Conservation (phyloP, 2,329 filamentous ascomycete genomes). For the Botrytis byssoidea region DNA sequence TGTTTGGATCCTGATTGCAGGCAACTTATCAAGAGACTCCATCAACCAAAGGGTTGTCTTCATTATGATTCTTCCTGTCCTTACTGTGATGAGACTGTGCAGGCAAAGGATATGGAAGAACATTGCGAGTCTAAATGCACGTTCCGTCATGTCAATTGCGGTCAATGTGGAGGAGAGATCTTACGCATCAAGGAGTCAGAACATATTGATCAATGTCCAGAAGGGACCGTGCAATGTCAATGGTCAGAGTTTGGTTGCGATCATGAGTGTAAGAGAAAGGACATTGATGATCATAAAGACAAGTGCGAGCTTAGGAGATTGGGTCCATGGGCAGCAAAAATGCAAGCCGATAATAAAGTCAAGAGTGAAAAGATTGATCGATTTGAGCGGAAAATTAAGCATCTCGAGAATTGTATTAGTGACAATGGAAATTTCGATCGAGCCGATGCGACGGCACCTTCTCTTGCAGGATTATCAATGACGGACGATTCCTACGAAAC, state of each 20-base stretch:
- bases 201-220: conserved; percentile 47
- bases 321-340: conserved; percentile 48
- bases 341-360: conserved; percentile 46
- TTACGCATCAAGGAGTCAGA: conserved; percentile 31
- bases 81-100: conserved; percentile 49
- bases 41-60: conserved; percentile 52
- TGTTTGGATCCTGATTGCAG: conserved; percentile 51
- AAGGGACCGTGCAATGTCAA: conserved; percentile 46
- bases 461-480: conserved; percentile 18
- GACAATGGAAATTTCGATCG: conserved; percentile 34
- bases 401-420: conserved; percentile 42
- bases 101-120: conserved; percentile 49
- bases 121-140: conserved; percentile 50
- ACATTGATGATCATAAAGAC: conserved; percentile 47
- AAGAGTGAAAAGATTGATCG: conserved; percentile 47
- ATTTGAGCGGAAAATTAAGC: conserved; percentile 45
- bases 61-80: conserved; percentile 53
- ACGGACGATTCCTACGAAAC: conserved; percentile 38
- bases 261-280: conserved; percentile 42
- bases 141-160: conserved; percentile 37
- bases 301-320: conserved; percentile 54
- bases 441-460: conserved; percentile 27
- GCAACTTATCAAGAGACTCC: conserved; percentile 51
- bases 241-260: conserved; percentile 52
- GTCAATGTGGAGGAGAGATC: conserved; percentile 34